Base-by-base conservation (phyloP, 306 rosid genomes). In the Casuarina glauca region DNA sequence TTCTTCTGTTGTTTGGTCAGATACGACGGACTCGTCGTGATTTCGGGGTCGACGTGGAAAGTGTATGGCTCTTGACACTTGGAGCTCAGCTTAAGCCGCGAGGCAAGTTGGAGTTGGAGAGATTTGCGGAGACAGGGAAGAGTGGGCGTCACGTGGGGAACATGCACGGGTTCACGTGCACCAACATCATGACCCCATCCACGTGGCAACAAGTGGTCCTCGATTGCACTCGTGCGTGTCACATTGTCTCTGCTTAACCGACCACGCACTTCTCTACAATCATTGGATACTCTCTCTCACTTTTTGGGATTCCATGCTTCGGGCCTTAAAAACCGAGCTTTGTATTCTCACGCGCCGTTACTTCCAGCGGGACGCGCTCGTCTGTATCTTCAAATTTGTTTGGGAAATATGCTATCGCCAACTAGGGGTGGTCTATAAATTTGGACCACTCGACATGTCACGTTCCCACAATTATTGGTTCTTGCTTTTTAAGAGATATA, bases 221-320 rank as follows among this genome's bases (percentile, higher is more conserved):
- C 79, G 66, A 87, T 85, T 82, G 82, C 91, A 80, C 91, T 83
- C 91, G 96, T 90, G 96, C 84, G 91, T 84, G 88, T 85, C 83
- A 63, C 82, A 43, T 80, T 89, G 96, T 85, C 87, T 50, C 83
- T 83, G 84, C 72, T 53, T 20, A 63, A 71, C 81, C 80, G 69
- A 84, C 88, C 93, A 87, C 84, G 50, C 83, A 84, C 68, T 55
- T 76, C 84, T 49, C 70, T 68, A 76, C 93, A 87, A 88, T 88
- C 88, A 88, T 88, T 88, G 88, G 93, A 82, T 80, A 44, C 87
- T 76, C 62, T 60, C 78, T 10, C 64, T 52, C 9, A 2, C 13
- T 44, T 62, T 63, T 71, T 72, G 35, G 19, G 39, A 26, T 70
- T 60, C 54, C 8, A 57, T 4, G 4, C 9, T 35, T 49, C n/a